Evolutionary conservation across 179 eudicot species (phyloP).

Genomic region (Silene noctiflora): DNA sequence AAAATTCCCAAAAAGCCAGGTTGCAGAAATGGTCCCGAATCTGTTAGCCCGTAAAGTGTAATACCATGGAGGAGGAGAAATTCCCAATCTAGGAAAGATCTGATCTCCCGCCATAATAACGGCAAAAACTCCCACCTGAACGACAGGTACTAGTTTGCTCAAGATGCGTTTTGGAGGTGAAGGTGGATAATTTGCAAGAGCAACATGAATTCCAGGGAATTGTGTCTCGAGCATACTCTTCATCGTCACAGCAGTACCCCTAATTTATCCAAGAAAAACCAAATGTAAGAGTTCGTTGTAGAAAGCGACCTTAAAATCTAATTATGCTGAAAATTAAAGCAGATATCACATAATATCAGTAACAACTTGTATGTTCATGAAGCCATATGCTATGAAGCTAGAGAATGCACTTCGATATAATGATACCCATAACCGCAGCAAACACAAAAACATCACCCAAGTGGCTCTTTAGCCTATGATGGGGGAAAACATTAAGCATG

Average conservation of each 20-base stretch:
- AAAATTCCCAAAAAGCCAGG: conserved; percentile 92
- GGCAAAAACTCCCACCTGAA: conserved; percentile 74
- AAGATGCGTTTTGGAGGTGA: conserved; percentile 84
- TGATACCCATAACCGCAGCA: no score
- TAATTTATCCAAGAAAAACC: conserved; percentile 28
- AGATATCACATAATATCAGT: no score
- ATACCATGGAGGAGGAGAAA: conserved; percentile 84
- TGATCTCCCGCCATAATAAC: conserved; percentile 83
- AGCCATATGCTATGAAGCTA: no score
- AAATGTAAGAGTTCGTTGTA: neutral
- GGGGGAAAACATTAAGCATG: neutral
- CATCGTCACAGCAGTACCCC: conserved; percentile 85
- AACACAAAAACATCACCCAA: neutral
- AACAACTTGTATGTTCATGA: no score
- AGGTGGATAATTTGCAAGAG: conserved; percentile 85
- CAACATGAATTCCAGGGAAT: conserved; percentile 69
- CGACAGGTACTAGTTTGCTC: conserved; percentile 70
- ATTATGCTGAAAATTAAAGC: no score
- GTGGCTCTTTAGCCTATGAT: no score
- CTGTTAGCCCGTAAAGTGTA: conserved; percentile 77
- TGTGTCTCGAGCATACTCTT: conserved; percentile 87
- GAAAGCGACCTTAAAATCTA: neutral
- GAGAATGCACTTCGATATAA: no score
- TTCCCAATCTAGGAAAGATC: conserved; percentile 86
- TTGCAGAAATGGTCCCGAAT: conserved; percentile 86